Percentiles rank a stretch among this genome's conserved stretches.
Conservation (phyloP, 176 grass and related monocot species). For the Lolium perenne region DNA sequence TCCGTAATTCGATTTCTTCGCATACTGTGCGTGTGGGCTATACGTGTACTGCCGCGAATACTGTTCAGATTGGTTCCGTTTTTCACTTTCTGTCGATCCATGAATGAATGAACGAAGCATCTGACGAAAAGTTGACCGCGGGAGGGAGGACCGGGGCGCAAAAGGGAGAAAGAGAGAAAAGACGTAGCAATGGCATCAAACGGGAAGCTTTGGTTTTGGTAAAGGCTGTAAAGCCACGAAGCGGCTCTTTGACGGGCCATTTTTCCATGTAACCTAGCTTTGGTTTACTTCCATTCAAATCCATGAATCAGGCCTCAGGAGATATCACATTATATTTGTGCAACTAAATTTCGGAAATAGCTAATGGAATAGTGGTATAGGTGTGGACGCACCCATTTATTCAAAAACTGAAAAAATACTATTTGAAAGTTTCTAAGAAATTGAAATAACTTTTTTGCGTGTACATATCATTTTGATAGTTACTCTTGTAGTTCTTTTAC, state of each 20-base stretch:
- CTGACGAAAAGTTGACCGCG: slow-evolving; percentile 41
- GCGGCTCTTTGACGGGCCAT: not conserved
- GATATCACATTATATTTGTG: not conserved
- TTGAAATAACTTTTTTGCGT: too few species aligned
- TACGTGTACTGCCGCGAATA: not conserved
- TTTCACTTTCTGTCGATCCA: slow-evolving; percentile 13
- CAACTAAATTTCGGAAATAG: too few species aligned
- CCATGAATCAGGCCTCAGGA: not conserved
- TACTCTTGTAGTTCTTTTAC: too few species aligned
- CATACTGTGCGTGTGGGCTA: not conserved
- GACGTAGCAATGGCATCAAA: slow-evolving; percentile 46
- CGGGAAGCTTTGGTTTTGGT: slow-evolving; percentile 41
- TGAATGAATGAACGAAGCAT: not conserved
- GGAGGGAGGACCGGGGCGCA: slow-evolving; percentile 2
- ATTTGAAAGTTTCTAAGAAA: too few species aligned
- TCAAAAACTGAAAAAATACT: too few species aligned
- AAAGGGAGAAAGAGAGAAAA: slow-evolving; percentile 39
- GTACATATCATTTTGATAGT: too few species aligned
- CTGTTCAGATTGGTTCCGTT: not conserved
- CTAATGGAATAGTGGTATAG: too few species aligned
- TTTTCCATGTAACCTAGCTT: not conserved
- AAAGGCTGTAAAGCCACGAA: slow-evolving; percentile 54
- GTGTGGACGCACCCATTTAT: too few species aligned
- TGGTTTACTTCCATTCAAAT: not conserved
- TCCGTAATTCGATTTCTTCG: not conserved